Evolutionary conservation across 2,329 filamentous ascomycete species (phyloP), one percentile per base, ranked within the genome.

Genomic region (Sporothrix phasma): DNA sequence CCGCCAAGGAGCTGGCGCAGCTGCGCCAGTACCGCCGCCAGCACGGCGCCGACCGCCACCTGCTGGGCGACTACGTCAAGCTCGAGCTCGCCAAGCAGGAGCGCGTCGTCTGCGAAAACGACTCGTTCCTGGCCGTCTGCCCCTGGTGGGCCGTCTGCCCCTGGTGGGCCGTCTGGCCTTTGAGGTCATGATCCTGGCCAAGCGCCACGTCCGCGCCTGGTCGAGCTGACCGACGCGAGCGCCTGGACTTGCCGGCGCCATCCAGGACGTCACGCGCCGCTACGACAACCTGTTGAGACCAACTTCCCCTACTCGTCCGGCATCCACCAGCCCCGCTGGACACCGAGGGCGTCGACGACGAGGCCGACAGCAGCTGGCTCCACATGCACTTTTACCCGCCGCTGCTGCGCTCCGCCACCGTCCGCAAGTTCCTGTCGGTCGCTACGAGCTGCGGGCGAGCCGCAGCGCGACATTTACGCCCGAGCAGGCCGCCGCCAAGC

Each of bases 71-170:
- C 75, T 99, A 97, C 72, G 91, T 89, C 1, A 82, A 86, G 71
- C 79, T 97, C 3, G 94, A 99, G 74, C 78, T 87, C 62, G 81
- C 87, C 70, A 95, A 95, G 77, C 78, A 86, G 69, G 92, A 96
- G 76, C 86, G 94, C 11, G 83, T 96, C 8, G 89, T 99, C 0
- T 96, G 89, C 73, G 87, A 95, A 74, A 99, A 99, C 73, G 83
- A 84, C 11, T 81, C 81, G 0, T 99, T 97, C 74, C 78, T 96
- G 47, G 88, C 92, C 0, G 84, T 97, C 17, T 96, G 92, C 71
- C 94, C 94, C 0, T 99, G 94, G 92, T 99, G 94, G 94, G 94
- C 91, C 0, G 83, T 91, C 19, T 99, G 94, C 94, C 94, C 94
- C 0, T 99, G 94, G 92, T 99, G 94, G 94, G 94, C 91, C 0